phyloP scores from a whole-genome alignment of 345 rosid species.

The Sonneratia alba region DNA sequence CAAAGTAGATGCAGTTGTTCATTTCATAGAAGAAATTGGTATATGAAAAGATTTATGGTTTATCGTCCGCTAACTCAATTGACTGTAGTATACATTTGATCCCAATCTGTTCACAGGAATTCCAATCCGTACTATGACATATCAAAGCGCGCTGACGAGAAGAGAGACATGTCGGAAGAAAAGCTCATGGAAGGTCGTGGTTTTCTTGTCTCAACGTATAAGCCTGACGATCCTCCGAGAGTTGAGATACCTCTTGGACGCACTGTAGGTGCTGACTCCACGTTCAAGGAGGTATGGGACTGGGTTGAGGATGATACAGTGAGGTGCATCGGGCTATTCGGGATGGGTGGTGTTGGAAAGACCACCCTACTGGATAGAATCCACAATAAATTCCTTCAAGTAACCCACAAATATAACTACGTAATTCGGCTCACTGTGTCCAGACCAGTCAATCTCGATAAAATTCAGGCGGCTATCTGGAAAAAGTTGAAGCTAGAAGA shows the following conservation, averaged over 20 bases:
- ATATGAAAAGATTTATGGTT: too few relatives aligned
- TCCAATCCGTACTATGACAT: neutral
- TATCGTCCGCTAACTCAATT: too few relatives aligned
- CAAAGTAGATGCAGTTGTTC: too few relatives aligned
- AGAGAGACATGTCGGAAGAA: neutral
- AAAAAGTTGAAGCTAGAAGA: neutral
- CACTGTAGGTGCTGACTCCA: constrained; percentile 2
- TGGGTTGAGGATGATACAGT: neutral
- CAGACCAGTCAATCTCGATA: neutral
- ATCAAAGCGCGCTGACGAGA: neutral
- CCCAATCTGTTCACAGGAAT: neutral
- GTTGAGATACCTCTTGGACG: neutral
- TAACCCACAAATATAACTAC: neutral
- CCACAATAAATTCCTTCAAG: neutral
- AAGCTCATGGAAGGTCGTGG: neutral
- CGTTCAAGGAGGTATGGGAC: neutral
- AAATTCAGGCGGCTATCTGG: constrained; percentile 1
- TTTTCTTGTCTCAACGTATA: neutral
- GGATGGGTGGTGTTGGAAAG: constrained; percentile 16
- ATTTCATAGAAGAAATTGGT: too few relatives aligned
- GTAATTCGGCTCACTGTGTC: constrained; percentile 15
- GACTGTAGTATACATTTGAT: neutral
- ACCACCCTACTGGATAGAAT: constrained; percentile 12
- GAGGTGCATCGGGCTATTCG: constrained; percentile 8
- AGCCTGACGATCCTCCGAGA: neutral